Base-by-base conservation (phyloP, 2,329 filamentous ascomycete species). In the Fusarium sp. region DNA sequence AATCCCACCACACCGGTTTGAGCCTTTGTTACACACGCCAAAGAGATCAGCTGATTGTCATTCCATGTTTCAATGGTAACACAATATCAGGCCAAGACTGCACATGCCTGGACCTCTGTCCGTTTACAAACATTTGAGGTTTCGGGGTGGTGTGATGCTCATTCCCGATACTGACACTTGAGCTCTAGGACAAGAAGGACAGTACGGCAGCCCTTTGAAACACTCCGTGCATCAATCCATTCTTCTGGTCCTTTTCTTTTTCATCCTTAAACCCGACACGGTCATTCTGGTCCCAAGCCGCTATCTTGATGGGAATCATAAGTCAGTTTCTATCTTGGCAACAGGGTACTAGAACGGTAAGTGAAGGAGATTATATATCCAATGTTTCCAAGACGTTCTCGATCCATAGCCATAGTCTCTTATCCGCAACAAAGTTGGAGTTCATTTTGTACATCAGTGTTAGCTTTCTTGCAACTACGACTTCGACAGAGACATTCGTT, bases 261-360 rank as follows among this genome's bases (percentile, higher is more conserved):
- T 45, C 26, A 7, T 22, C 3, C 7, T 16, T 18, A 16, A 48
- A 30, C 14, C 20, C 45, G 16, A 3, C 1, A 4, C 6, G 3
- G 20, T 14, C 22, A 12, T 9, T 6, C 5, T 30, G 4, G 14
- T 16, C 22, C 1, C 45, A n/a, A 5, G 7, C 1, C 22, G 28
- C 14, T 31, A 10, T 18, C 11, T n/a, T 31, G 6, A 44, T 5
- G 18, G 11, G 7, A n/a, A 18, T 12, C 28, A n/a, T 22, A 13
- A 30, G 20, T 31, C 10, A n/a, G 26, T 13, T 13, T 18, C 7
- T 31, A 18, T n/a, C 3, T n/a, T 7, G 6, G 22, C 15, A 31
- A 7, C 11, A n/a, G 11, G 18, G 9, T 3, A 30, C 0, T 5
- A n/a, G 11, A 3, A 18, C 7, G 22, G 28, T 31, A 33, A 18